Evolutionary conservation across 495 filamentous ascomycete genomes (phyloP), one percentile per base, ranked within the genome.

Genomic region (Aspergillus leporis): DNA sequence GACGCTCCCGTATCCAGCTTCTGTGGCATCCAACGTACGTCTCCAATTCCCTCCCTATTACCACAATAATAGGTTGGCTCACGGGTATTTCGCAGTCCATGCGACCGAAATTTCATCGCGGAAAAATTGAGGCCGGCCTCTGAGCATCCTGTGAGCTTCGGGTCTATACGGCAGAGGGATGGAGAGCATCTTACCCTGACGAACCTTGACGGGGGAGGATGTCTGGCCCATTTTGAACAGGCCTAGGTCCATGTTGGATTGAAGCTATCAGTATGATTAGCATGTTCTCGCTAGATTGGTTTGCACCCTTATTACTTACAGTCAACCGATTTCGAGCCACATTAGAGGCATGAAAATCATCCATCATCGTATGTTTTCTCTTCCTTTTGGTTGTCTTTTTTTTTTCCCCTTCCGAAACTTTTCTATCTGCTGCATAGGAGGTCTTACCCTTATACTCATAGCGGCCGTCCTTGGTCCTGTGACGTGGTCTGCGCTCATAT

Each of bases 191-290:
- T 69, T 70, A 82, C 79, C 63, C 56, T 77, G 76, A 61, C 70
- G 74, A 58, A 78, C 73, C 59, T 69, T 75, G 53, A 83, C 57
- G 28, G 81, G 82, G 45, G 81, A 83, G 12, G 89, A 92, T 28
- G 83, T 76, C 51, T 81, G 84, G 2, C 88, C 88, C 65, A 86
- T 92, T 23, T 81, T 83, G 69, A 93, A 93, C 7, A 94, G 71
- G 0, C 90, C 91, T 51, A 70, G 16, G 10, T 66, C 65, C 77
- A 69, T 40, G 66, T 75, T 48, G 74, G 70, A 62, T 65, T 70
- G 62, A 77, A 84, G 75, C 88, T 91, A 53, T 66, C 14, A 56
- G 54, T 19, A 18, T 25, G 0, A 51, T 67, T 52, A 69, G 73
- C 56, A 41, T 40, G 36, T 55, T 55, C 31, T 19, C 55, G 51